Conservation (phyloP, 257 asterid genomes). For the Solanum bukasovii region DNA sequence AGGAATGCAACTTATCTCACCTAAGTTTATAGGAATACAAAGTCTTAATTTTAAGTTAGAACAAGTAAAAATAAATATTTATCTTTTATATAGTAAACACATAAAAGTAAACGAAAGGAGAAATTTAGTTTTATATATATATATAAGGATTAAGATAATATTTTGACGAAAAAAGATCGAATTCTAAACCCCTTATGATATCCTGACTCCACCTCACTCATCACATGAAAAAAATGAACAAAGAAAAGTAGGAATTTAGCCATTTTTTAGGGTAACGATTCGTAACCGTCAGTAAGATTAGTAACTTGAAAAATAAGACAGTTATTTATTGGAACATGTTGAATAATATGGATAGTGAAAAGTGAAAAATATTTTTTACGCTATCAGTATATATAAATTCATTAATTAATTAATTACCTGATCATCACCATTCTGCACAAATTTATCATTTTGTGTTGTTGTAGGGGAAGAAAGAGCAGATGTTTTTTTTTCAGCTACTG, state of each 20-base stretch:
- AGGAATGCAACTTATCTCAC: no score
- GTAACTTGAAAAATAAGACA: not conserved
- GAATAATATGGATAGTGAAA: not conserved
- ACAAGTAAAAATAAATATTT: no score
- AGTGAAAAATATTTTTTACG: not conserved
- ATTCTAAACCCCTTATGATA: no score
- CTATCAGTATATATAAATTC: not conserved
- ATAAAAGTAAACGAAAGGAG: no score
- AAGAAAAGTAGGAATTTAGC: not conserved
- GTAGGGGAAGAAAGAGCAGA: not conserved
- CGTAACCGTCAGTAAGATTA: not conserved
- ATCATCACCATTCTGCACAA: not conserved
- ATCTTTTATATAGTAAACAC: no score
- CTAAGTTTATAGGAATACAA: no score
- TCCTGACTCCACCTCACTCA: no score
- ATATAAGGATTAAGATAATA: not conserved
- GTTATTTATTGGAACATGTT: not conserved
- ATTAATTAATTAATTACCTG: not conserved
- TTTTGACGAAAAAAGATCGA: no score
- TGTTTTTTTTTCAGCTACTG: not conserved
- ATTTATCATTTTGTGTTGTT: not conserved
- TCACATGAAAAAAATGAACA: not conserved
- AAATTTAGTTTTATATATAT: no score
- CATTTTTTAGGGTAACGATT: not conserved
- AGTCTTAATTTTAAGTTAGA: not conserved